phyloP scores from a whole-genome alignment of 176 grass and related monocot species.

The Saccharum spontaneum region DNA sequence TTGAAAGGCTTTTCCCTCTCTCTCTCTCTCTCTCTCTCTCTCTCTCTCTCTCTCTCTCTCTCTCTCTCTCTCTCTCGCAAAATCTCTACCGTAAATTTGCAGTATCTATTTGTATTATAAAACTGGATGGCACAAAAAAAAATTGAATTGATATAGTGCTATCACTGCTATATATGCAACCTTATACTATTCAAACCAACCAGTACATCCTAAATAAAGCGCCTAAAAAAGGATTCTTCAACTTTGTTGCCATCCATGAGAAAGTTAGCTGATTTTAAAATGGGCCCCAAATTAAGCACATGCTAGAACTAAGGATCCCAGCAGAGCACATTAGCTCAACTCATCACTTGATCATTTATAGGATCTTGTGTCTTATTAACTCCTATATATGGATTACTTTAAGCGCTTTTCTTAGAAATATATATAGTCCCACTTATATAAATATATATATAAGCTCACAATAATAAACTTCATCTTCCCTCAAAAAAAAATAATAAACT shows the following conservation, averaged over 20 bases:
- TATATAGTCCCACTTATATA: background rate
- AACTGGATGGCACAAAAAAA: no score
- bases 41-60: background rate
- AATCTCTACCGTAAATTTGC: background rate
- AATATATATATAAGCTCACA: background rate
- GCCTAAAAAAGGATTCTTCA: background rate
- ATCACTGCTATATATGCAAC: background rate
- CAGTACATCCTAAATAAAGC: background rate
- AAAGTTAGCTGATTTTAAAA: background rate
- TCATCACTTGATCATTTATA: background rate
- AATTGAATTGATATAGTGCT: background rate
- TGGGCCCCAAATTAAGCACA: background rate
- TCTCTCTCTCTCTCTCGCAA: background rate
- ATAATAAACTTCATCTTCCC: background rate
- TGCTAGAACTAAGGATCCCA: background rate
- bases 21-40: background rate
- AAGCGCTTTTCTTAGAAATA: background rate
- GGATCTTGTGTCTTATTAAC: background rate
- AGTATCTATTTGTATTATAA: background rate
- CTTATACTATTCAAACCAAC: background rate
- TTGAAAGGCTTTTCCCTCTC: background rate
- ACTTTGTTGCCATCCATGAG: background rate
- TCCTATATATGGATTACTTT: no score
- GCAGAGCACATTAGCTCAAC: background rate
- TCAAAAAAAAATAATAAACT: no score